Base-by-base conservation (phyloP, 2,329 filamentous ascomycete species). In the Xylaria sp. region DNA sequence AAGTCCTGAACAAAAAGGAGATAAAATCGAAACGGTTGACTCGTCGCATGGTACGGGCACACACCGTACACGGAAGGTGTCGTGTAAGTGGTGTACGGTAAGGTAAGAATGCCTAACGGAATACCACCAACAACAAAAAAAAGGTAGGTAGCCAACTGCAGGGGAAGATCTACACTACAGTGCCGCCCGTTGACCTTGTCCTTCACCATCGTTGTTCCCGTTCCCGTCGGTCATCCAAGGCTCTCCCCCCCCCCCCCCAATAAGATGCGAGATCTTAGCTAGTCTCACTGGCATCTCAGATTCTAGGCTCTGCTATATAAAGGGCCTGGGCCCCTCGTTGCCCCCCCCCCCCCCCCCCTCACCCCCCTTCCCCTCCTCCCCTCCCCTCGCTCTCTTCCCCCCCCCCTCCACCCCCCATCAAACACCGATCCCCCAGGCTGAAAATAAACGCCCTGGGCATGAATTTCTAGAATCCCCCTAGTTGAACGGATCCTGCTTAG, bases 381-480 rank as follows among this genome's bases (percentile, higher is more conserved):
- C 46, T n/a, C 46, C 7, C n/a, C 3, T 8, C 16, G 23, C 23
- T 30, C 4, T 30, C 23, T 30, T 30, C 23, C 23, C 1, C 3
- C 23, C 3, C 23, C 5, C 23, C 23, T 30, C 23, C 23, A 30
- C 23, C 5, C 5, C 4, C 23, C 23, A 30, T 30, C 23, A 30
- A 30, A 30, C 23, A 30, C 23, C 23, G 23, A 30, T 30, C 4
- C 23, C 23, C 23, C 23, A 30, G 23, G 23, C 23, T 30, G 23
- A 30, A 30, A 30, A 30, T 30, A 30, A 30, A 30, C 23, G 23
- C 23, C 23, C 23, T 30, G 23, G 23, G 23, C 42, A 42, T 13
- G 8, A 11, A 50, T n/a, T 47, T 52, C 52, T 53, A 47, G 55
- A 53, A 55, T 62, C 58, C 49, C 49, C 57, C 51, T 19, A 61